Evolutionary conservation across 2,329 filamentous ascomycete species (phyloP).

Genomic region (Neophaeococcomyces mojaviensis): DNA sequence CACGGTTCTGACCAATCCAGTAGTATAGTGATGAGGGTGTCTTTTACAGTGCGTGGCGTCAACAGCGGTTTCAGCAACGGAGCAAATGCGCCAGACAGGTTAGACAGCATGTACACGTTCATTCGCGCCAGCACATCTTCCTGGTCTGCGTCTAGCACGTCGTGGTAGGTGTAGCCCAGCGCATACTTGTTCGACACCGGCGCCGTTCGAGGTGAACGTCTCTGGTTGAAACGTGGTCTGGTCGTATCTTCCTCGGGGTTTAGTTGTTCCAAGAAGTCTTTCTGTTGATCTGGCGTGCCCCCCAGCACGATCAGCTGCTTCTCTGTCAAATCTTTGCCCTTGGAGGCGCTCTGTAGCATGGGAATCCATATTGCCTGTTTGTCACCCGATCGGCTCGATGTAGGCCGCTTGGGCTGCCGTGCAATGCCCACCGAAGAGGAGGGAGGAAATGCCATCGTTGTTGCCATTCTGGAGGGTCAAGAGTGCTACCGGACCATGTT

Average conservation of each 20-base stretch:
- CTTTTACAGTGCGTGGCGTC: constrained; percentile 72
- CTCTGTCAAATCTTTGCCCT: constrained; percentile 79
- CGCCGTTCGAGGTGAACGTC: constrained; percentile 52
- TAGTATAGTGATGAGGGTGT: constrained; percentile 83
- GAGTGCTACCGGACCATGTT: no score
- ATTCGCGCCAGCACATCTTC: constrained; percentile 92
- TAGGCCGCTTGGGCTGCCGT: constrained; percentile 28
- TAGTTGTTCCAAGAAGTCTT: constrained; percentile 67
- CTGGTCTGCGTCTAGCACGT: constrained; percentile 87
- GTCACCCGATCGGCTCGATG: constrained; percentile 48
- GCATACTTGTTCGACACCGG: constrained; percentile 89
- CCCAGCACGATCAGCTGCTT: constrained; percentile 85
- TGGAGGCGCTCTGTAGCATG: constrained; percentile 84
- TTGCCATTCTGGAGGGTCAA: neutral
- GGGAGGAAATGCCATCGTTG: constrained; percentile 22
- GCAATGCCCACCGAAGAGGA: constrained; percentile 25
- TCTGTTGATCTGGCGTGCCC: constrained; percentile 76
- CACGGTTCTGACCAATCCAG: constrained; percentile 94
- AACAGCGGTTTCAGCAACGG: constrained; percentile 77
- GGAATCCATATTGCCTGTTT: constrained; percentile 92
- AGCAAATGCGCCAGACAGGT: constrained; percentile 72
- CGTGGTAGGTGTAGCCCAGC: constrained; percentile 88
- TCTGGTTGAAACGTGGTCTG: constrained; percentile 39
- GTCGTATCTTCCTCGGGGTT: constrained; percentile 33
- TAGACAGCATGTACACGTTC: constrained; percentile 81